Conservation (phyloP, 768 basidiomycete genomes). For the Pulveroboletus sp. region DNA sequence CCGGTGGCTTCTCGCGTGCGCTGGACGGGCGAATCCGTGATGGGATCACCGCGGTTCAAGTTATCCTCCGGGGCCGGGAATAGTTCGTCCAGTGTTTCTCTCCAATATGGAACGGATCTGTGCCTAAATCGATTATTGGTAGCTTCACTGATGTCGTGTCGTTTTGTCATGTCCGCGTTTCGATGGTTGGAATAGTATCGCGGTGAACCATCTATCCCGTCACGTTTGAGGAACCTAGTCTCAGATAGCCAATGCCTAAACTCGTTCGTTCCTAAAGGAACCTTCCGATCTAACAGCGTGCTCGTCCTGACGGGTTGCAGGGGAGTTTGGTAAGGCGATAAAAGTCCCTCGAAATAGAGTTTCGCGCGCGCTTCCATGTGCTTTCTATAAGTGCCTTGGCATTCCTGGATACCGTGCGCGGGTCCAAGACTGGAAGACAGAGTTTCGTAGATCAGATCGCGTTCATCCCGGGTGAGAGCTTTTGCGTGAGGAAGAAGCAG, state of each 20-base stretch:
- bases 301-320: conserved; percentile 11
- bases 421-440: conserved; percentile 48
- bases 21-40: conserved; percentile 28
- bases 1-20: conserved; percentile 14
- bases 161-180: conserved; percentile 14
- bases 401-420: conserved; percentile 45
- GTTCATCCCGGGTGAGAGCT: conserved; percentile 42
- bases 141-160: conserved; percentile 3
- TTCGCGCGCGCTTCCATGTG: conserved; percentile 48
- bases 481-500: conserved; percentile 19
- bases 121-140: conserved; percentile 6
- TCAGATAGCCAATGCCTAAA: conserved; percentile 33
- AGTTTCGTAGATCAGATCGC: conserved; percentile 47
- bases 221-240: conserved; percentile 22
- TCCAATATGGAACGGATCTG: conserved; percentile 6
- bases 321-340: conserved; percentile 17
- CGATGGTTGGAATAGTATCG: conserved; percentile 7
- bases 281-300: conserved; percentile 11
- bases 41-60: conserved; percentile 1
- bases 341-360: conserved; percentile 45
- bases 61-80: conserved; percentile 17
- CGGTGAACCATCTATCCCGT: conserved; percentile 13
- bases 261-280: conserved; percentile 19
- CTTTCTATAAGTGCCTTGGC: conserved; percentile 47
- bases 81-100: conserved; percentile 24